Percentiles rank a stretch among this genome's conserved stretches.
Evolutionary conservation across 2,329 filamentous ascomycete species (phyloP).

Genomic region (Dichotomopilus funicola): DNA sequence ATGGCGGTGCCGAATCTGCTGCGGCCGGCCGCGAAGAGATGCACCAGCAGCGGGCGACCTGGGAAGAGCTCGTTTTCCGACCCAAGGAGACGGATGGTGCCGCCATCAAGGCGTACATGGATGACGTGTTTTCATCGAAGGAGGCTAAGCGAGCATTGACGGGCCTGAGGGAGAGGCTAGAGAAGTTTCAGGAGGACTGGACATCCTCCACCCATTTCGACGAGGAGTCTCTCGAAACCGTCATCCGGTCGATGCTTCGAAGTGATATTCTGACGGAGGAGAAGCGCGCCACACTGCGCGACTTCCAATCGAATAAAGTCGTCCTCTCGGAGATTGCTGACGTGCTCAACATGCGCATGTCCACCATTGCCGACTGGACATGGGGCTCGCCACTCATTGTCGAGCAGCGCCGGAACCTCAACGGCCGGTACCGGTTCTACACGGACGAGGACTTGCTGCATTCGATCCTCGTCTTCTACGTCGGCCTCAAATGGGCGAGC

Average conservation of each 20-base stretch:
- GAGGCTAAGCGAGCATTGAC: constrained; percentile 37
- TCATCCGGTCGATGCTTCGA: constrained; percentile 43
- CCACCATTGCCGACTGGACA: constrained; percentile 32
- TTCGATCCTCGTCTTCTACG: constrained; percentile 36
- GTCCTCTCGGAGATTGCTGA: constrained; percentile 38
- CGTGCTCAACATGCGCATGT: constrained; percentile 40
- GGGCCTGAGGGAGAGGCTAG: constrained; percentile 34
- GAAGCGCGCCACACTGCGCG: constrained; percentile 24
- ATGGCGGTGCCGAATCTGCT: constrained; percentile 35
- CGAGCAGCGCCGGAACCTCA: constrained; percentile 36
- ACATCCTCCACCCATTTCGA: constrained; percentile 33
- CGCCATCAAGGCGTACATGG: constrained; percentile 44
- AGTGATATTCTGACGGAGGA: constrained; percentile 43
- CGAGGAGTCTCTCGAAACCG: constrained; percentile 34
- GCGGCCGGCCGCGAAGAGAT: constrained; percentile 46
- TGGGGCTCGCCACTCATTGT: constrained; percentile 33
- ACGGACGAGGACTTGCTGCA: constrained; percentile 46
- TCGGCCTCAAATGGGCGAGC: constrained; percentile 33
- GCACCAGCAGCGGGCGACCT: constrained; percentile 45
- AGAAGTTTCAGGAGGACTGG: constrained; percentile 29
- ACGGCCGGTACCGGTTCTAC: constrained; percentile 48
- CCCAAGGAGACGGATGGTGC: constrained; percentile 38
- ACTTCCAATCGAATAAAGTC: constrained; percentile 28
- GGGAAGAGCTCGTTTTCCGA: constrained; percentile 52
- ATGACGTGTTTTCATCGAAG: constrained; percentile 41